Conservation (phyloP, 1,284 basidiomycete genomes). For the Xanthoconium separans region DNA sequence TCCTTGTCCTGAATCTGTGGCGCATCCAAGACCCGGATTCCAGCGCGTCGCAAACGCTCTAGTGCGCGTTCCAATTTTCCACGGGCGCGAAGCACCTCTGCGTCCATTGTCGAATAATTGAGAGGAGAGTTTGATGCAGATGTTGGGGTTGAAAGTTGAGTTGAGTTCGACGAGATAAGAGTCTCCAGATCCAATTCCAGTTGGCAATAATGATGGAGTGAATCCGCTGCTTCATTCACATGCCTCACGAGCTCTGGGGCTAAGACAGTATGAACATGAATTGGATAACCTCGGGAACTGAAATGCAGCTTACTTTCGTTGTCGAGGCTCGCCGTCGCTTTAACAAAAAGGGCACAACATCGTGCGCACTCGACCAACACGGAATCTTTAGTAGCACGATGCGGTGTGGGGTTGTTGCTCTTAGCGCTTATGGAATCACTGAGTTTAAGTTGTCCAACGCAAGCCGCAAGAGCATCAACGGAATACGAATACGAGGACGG, state of each 20-base stretch:
- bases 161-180: background rate
- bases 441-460: slow-evolving; percentile 19
- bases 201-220: slow-evolving; percentile 15
- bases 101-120: slow-evolving; percentile 4
- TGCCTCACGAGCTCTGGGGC: slow-evolving; percentile 25
- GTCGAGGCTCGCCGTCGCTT: slow-evolving; percentile 37
- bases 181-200: slow-evolving; percentile 18
- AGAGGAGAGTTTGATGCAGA: background rate
- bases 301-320: slow-evolving; percentile 9
- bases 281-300: background rate
- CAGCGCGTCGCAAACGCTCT: slow-evolving; percentile 55
- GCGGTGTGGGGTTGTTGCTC: background rate
- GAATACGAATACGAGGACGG: slow-evolving; percentile 4
- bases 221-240: slow-evolving; percentile 19
- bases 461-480: slow-evolving; percentile 20
- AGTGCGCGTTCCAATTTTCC: slow-evolving; percentile 58
- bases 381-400: slow-evolving; percentile 8
- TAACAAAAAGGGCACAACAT: slow-evolving; percentile 43
- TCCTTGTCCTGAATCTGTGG: slow-evolving; percentile 14
- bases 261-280: background rate
- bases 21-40: slow-evolving; percentile 46
- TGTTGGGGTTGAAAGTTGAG: background rate
- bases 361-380: slow-evolving; percentile 38
- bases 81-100: slow-evolving; percentile 37
- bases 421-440: slow-evolving; percentile 8